Evolutionary conservation across 768 basidiomycete species (phyloP).

Genomic region (Lentinula detonsa): DNA sequence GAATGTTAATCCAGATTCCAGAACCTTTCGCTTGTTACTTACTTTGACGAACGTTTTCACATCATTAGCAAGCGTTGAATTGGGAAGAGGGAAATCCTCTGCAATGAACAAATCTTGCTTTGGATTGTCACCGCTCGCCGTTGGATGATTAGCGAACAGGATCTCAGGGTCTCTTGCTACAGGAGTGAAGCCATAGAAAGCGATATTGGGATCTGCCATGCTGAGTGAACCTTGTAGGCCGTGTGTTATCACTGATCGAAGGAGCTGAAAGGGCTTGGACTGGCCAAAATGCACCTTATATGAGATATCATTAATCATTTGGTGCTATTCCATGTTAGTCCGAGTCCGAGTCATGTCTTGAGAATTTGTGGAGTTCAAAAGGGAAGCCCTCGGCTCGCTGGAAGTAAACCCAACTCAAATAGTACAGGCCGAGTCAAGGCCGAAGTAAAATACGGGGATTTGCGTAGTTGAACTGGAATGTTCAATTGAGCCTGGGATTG

Average conservation of each 20-base stretch:
- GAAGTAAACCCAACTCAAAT: too few species aligned
- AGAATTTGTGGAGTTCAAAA: too few species aligned
- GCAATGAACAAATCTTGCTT: constrained; percentile 34
- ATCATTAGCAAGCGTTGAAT: constrained; percentile 29
- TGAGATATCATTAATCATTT: not conserved
- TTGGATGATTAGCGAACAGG: constrained; percentile 40
- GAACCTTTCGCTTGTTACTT: constrained; percentile 3
- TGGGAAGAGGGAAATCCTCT: constrained; percentile 36
- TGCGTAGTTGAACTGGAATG: not conserved
- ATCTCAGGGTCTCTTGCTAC: constrained; percentile 43
- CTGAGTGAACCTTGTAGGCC: not conserved
- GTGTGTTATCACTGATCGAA: not conserved
- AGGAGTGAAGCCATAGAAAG: constrained; percentile 42
- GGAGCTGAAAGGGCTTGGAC: not conserved
- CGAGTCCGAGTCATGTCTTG: too few species aligned
- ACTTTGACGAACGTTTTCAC: constrained; percentile 35
- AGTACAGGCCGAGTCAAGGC: not conserved
- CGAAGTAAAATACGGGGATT: not conserved
- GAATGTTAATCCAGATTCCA: not conserved
- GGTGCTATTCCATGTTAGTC: too few species aligned
- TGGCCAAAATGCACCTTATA: not conserved
- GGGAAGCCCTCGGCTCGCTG: too few species aligned
- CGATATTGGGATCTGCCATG: constrained; percentile 13
- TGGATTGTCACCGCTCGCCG: constrained; percentile 32
- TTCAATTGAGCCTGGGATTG: not conserved